phyloP scores from a whole-genome alignment of 2,329 filamentous ascomycete genomes.

The Neurospora sp. region DNA sequence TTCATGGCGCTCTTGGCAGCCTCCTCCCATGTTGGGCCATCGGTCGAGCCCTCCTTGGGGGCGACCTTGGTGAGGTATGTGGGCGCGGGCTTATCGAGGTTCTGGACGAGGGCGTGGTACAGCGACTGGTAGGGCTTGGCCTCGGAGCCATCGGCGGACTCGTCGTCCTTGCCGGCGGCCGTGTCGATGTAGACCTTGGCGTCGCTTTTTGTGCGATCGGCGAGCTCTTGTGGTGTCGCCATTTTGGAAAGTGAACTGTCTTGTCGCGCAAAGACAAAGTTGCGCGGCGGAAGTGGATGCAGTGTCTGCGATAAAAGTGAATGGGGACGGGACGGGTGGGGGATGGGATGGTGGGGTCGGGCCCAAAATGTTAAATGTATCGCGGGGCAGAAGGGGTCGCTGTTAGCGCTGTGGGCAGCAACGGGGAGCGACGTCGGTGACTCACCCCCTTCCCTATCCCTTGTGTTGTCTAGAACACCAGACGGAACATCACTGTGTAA shows the following conservation, averaged over 20 bases:
- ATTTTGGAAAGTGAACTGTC: slow-evolving; percentile 20
- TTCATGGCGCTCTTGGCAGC: slow-evolving; percentile 77
- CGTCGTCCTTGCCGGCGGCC: slow-evolving; percentile 64
- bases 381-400: slow-evolving; percentile 1
- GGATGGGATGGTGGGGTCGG: slow-evolving; percentile 2
- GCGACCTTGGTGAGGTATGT: slow-evolving; percentile 60
- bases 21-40: slow-evolving; percentile 66
- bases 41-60: slow-evolving; percentile 53
- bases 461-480: neutral
- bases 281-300: neutral
- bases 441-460: neutral
- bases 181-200: slow-evolving; percentile 67
- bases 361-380: too few relatives aligned
- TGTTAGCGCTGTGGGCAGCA: neutral
- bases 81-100: slow-evolving; percentile 45
- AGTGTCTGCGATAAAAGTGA: slow-evolving; percentile 1
- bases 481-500: neutral
- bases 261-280: slow-evolving; percentile 5
- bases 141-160: slow-evolving; percentile 57
- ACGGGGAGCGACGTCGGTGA: neutral
- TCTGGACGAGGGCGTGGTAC: slow-evolving; percentile 65
- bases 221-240: slow-evolving; percentile 38
- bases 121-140: slow-evolving; percentile 73
- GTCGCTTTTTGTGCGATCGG: slow-evolving; percentile 38
- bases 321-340: neutral